Conservation (phyloP, 148 eudicot species). For the Rheum nobile region DNA sequence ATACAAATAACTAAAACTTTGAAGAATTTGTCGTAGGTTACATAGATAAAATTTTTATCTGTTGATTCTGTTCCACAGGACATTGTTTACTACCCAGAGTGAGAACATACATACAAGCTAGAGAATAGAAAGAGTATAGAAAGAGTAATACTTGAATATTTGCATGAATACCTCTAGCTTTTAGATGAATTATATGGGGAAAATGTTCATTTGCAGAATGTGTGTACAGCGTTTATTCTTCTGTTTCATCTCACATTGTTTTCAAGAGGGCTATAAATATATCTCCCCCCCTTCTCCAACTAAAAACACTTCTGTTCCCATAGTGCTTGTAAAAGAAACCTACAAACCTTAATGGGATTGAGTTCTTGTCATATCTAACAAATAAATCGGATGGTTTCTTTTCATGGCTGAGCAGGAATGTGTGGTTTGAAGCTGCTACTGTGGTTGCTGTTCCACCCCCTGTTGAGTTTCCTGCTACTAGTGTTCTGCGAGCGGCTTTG, state of each 20-base stretch:
- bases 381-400: neutral
- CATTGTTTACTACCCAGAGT: neutral
- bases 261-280: neutral
- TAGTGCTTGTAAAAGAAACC: neutral
- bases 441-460: constrained; percentile 97
- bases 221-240: neutral
- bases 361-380: neutral
- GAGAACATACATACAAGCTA: neutral
- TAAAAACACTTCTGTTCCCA: neutral
- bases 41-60: neutral
- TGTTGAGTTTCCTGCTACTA: constrained; percentile 68
- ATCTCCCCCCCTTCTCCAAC: neutral
- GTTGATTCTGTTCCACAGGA: neutral
- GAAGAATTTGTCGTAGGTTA: neutral
- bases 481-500: constrained; percentile 78
- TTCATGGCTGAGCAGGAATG: constrained; percentile 37
- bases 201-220: neutral
- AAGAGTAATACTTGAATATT: neutral
- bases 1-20: neutral
- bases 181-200: neutral
- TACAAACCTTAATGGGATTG: neutral
- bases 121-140: neutral
- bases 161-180: neutral
- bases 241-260: neutral
- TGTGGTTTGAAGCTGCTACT: constrained; percentile 98